Base-by-base conservation (phyloP, 2,329 filamentous ascomycete species). In the Pseudopyrenochaeta lycopersici region DNA sequence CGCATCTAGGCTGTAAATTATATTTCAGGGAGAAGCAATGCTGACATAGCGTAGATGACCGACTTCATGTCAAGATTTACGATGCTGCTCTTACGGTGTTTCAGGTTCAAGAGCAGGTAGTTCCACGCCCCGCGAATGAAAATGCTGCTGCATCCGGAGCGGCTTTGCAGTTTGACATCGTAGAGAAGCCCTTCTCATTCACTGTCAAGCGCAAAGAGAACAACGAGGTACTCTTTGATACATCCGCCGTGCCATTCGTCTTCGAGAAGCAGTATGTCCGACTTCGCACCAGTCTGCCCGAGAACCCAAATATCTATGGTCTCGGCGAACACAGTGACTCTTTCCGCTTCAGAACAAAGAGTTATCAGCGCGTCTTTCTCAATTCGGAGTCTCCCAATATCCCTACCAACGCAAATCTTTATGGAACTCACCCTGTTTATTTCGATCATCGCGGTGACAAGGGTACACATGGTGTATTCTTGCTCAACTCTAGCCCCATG, bases 181-280 rank as follows among this genome's bases (percentile, higher is more conserved):
- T 77, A 7, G 76, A 79, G 35, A 78, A 80, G 11, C 90, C 90
- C 0, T 91, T 92, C 76, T 87, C 84, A 10, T 92, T 92, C 76
- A 81, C 79, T 0, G 81, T 93, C 9, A 80, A 77, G 40, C 84
- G 86, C 27, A 83, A 81, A 60, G 81, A 79, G 42, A 88, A 80
- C 6, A 81, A 75, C 38, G 83, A 88, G 57, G 79, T 85, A 3
- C 75, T 92, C 9, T 91, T 92, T 70, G 88, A 93, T 64, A 90
- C 89, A 0, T 85, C 86, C 0, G 87, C 82, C 1, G 83, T 84
- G 3, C 79, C 81, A 7, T 77, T 95, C 10, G 80, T 95, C 38
- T 95, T 92, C 64, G 88, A 95, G 76, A 86, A 85, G 10, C 90
- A 95, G 73, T 95, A 92, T 66, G 75, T 95, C 20, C 85, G 88